Evolutionary conservation across 768 basidiomycete species (phyloP), one percentile per base, ranked within the genome.

Genomic region (Calocybe cyanea): DNA sequence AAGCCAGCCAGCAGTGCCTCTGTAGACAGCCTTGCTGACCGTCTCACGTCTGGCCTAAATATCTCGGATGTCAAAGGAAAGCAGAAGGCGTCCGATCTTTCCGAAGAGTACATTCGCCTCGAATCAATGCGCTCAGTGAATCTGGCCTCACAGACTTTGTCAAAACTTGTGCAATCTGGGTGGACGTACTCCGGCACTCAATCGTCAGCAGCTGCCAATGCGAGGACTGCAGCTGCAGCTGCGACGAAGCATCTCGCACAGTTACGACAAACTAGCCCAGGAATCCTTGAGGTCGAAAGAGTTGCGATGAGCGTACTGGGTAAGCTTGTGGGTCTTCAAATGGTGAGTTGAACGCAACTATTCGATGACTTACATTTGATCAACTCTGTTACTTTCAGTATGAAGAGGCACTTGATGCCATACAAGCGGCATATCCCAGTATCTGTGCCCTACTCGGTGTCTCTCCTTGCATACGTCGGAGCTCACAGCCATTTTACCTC

Each of bases 261-360:
- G 2, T 64, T 91, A 34, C 67, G 87, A 40, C 57, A 56, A 24
- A 41, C 76, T 15, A 65, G 62, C 36, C 65, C 73, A 0, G 68
- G 66, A 2, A 75, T 77, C 51, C 13, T 86, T 7, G 83, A 90
- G 51, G 72, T 89, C 4, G 90, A 92, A 63, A 73, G 83, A 30
- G 87, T 85, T 2, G 88, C 84, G 1, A 73, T 73, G 40, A 82
- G 81, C 47, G 64, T 90, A 4, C 57, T 81, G 5, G 83, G 78
- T 7, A 89, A 88, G 60, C 62, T 91, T 1, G 68, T 88, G 19
- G 55, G 72, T 18, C 58, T 91, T 39, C 85, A 87, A 53, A 67
- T 88, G 79, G 89, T 91, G 56, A 42, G 87, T 72, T 19, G 30
- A 38, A 6, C 11, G 11, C 23, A 17, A 20, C 24, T 17, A 19